phyloP scores from a whole-genome alignment of 2,329 filamentous ascomycete genomes.

The Chaetomium globosum region DNA sequence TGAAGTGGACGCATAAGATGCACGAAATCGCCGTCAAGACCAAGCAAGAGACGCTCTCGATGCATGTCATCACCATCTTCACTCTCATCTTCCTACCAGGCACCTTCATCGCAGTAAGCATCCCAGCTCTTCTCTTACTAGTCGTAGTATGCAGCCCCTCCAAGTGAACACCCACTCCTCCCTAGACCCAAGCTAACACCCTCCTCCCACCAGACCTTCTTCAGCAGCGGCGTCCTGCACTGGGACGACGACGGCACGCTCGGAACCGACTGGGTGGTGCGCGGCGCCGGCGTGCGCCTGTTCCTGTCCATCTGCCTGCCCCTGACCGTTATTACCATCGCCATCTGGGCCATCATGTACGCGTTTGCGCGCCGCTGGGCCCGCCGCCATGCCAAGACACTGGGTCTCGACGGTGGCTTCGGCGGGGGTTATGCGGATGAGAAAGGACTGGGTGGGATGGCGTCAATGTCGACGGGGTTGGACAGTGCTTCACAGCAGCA shows the following conservation, averaged over 20 bases:
- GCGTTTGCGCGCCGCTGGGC: slow-evolving; percentile 2
- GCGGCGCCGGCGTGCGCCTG: slow-evolving; percentile 4
- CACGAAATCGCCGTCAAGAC: slow-evolving; percentile 15
- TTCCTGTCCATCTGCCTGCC: slow-evolving; percentile 13
- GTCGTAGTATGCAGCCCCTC: neutral
- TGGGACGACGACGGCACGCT: slow-evolving; percentile 16
- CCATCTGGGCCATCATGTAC: slow-evolving; percentile 13
- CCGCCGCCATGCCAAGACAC: neutral
- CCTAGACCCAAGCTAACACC: neutral
- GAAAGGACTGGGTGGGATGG: neutral
- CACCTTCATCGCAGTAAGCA: slow-evolving; percentile 12
- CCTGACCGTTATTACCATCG: slow-evolving; percentile 1
- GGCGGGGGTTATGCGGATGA: neutral
- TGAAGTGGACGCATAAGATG: slow-evolving; percentile 12
- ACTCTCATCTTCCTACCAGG: slow-evolving; percentile 12
- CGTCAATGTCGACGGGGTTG: too few species aligned
- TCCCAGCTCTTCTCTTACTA: neutral
- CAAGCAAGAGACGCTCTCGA: slow-evolving; percentile 12
- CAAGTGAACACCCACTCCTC: neutral
- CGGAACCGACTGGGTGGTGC: slow-evolving; percentile 9
- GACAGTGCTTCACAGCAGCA: too few species aligned
- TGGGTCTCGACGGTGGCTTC: neutral
- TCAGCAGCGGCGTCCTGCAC: slow-evolving; percentile 14
- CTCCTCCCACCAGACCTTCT: neutral
- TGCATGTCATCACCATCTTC: slow-evolving; percentile 12